A percentile compares a stretch with the other conserved stretches of the same genome.
phyloP scores from a whole-genome alignment of 2,329 filamentous ascomycete genomes.

The Diaporthe citri region DNA sequence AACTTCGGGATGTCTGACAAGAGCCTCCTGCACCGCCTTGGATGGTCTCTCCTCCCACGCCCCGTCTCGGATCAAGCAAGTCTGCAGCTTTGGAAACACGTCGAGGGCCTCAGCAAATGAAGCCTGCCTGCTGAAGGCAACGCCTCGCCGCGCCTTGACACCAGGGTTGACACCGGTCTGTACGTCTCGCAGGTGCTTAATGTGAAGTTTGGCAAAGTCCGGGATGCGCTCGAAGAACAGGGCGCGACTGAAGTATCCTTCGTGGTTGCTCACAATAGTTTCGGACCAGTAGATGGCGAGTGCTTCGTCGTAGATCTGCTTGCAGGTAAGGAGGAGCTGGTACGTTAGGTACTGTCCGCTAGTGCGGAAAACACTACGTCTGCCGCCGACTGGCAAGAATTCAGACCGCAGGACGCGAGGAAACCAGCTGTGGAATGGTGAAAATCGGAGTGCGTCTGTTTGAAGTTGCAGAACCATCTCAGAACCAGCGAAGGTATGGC shows the following conservation, averaged over 20 bases:
- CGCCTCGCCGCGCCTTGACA: background rate
- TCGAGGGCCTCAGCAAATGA: background rate
- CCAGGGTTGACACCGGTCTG: background rate
- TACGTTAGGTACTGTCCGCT: background rate
- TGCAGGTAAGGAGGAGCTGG: background rate
- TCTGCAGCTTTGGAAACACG: background rate
- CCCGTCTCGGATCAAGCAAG: background rate
- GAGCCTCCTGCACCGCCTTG: background rate
- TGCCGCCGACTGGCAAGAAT: background rate
- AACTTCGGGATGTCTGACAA: background rate
- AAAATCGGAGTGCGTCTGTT: background rate
- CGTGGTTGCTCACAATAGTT: background rate
- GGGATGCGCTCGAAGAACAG: background rate
- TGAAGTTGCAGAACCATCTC: background rate
- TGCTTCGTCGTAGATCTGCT: background rate
- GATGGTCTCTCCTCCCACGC: rapidly evolving
- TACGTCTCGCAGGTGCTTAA: background rate
- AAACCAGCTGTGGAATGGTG: no score
- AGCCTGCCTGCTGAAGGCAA: background rate
- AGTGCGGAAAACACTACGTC: background rate
- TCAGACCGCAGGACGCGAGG: no score
- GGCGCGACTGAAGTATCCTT: background rate
- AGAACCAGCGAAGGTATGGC: background rate
- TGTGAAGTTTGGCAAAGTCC: background rate
- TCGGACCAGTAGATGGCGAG: background rate